These are phyloP conservation scores for Zopfia rhizophila DNA, from an alignment of 2,329 filamentous ascomycete genomes.

Conservation along the genomic window DNA sequence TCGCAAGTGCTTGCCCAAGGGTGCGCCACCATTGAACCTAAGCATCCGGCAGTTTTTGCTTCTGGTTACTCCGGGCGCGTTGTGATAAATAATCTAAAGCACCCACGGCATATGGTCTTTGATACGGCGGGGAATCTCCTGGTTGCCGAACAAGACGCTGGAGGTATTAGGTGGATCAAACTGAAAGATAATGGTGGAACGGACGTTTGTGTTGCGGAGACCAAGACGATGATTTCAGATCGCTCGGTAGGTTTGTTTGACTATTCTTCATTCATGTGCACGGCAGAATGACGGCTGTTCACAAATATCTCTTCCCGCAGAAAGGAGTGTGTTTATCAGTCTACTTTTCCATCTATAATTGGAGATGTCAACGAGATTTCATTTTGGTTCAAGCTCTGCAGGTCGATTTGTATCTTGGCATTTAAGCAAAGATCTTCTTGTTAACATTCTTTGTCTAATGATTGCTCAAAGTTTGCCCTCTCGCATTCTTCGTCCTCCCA, in stretches of 20 bases:
- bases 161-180: conserved; percentile 40
- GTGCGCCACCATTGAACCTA: conserved; percentile 19
- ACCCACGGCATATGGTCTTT: conserved; percentile 28
- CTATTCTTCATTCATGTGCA: no score
- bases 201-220: conserved; percentile 42
- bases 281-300: no score
- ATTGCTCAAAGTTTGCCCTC: no score
- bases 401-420: no score
- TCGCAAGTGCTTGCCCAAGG: conserved; percentile 12
- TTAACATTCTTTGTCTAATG: neutral
- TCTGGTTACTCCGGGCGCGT: conserved; percentile 21
- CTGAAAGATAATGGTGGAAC: conserved; percentile 33
- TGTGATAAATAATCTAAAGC: conserved; percentile 18
- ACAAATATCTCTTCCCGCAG: no score
- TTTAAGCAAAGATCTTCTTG: neutral
- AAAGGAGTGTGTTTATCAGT: no score
- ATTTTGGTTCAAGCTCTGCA: no score
- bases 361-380: no score
- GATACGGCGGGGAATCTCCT: conserved; percentile 46
- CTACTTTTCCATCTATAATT: no score
- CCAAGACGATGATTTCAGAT: conserved; percentile 45
- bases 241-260: no score
- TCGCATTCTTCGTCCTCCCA: neutral
- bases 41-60: conserved; percentile 7
- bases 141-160: conserved; percentile 42